Evolutionary conservation across 257 asterid genomes (phyloP), one percentile per base, ranked within the genome.

Genomic region (Primulina huaijiensis): DNA sequence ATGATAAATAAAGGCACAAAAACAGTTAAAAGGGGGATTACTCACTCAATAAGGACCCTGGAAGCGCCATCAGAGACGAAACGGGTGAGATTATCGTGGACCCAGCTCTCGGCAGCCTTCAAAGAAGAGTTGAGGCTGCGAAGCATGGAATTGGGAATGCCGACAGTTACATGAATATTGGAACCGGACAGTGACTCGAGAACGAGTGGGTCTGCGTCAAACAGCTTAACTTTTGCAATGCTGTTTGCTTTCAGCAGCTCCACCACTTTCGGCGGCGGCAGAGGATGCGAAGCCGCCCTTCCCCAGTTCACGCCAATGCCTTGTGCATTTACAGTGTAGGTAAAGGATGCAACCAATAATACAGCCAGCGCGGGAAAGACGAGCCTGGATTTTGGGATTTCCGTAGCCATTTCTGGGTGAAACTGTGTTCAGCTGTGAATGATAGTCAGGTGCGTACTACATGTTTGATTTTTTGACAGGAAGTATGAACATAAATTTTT

Each of bases 251-350:
- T 89, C 65, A 89, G 79, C 52, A 92, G 89, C 81, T 86, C 86
- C 80, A 85, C 91, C 75, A 88, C 96, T 79, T 81, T 86, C 27
- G 73, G 76, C 72, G 96, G 92, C 78, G 86, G 92, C 74, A 92
- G 81, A 60, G 94, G 90, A 77, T 88, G 90, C 14, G 95, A 86
- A 75, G 96, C 87, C 35, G 85, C 76, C 77, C 82, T 87, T 68
- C 95, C 98, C 98, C 98, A 92, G 86, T 85, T 92, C 65, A 92
- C 90, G 64, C 96, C 98, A 4, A 86, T 34, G 63, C 80, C 87
- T 31, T 74, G 73, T 12, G 70, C 84, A 23, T 67, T 72, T 30
- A 79, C 25, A 0, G 68, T 7, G 56, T 56, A 31, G 27, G 78
- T 56, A n/a, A 60, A 63, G 25, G 34, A 60, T 17, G 57, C 14